Base-by-base conservation (phyloP, 495 filamentous ascomycete genomes). In the Halenospora varia region DNA sequence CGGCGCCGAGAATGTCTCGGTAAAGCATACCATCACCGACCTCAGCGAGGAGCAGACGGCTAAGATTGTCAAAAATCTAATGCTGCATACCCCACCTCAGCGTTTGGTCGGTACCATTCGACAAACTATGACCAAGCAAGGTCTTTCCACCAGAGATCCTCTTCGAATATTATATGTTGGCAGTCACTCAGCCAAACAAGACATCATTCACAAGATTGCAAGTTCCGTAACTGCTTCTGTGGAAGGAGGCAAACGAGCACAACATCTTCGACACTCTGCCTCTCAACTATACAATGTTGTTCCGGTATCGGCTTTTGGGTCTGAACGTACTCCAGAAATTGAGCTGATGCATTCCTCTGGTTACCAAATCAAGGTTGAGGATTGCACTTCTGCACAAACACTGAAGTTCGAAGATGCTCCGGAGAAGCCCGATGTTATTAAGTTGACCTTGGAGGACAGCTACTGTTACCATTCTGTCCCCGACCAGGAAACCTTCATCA, bases 181-280 rank as follows among this genome's bases (percentile, higher is more conserved):
- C 15, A 80, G 79, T 50, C 64, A 82, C 0, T 78, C 78, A 4
- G 82, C 78, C 22, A 83, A 85, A 55, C 80, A 85, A 53, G 80
- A 83, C 26, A 88, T 92, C 57, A 76, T 89, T n/a, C 81, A 86
- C 65, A 92, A 92, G 70, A 76, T 91, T 48, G 87, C 82, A 17
- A 82, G 82, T 59, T 86, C 88, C n/a, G 70, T 79, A 50, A 74
- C 72, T 57, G 75, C 70, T 10, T 77, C 76, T 25, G 59, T 62
- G 8, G 58, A 64, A n/a, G 62, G 47, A 48, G 56, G 53, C 2
- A 63, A 64, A 20, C 62, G 70, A 35, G 63, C 64, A 52, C 50
- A 65, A 48, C 26, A 52, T 49, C 24, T 55, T 39, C 59, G 55
- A 46, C 63, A 71, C 24, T 62, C 61, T 24, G 64, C 40, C 52